Base-by-base conservation (phyloP, 768 basidiomycete genomes). In the Boletales sp. region DNA sequence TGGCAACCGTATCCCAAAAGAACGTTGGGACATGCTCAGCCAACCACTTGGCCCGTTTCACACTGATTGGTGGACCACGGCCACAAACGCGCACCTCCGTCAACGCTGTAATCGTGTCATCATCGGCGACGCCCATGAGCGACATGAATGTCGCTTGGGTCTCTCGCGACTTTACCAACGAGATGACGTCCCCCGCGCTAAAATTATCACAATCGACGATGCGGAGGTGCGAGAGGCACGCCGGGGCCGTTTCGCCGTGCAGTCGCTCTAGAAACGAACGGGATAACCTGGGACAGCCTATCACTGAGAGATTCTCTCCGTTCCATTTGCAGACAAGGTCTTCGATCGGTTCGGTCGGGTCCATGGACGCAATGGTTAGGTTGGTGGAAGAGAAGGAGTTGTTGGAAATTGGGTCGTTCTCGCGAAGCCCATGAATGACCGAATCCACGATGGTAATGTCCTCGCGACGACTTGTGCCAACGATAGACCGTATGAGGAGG, bases 131-230 rank as follows among this genome's bases (percentile, higher is more conserved):
- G n/a, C n/a, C 42, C 43, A 55, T 54, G 24, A 55, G 52, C 21
- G 43, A 48, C 34, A 27, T 31, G 8, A 30, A 40, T 13, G 24
- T 34, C 17, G 46, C 52, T 15, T 45, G 40, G 5, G 36, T 46
- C 19, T 29, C 32, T 7, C 44, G 53, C 8, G 54, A 55, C 11
- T 35, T 41, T 15, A 55, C 53, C 36, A 55, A 19, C 3, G 24
- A 15, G 18, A 45, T 35, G 30, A 45, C 30, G 12, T 50, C 47
- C 24, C 36, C 47, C 29, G 36, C 52, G 9, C 40, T 12, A 19
- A 54, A 44, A 18, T 48, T 36, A 19, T 45, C 52, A n/a, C 54
- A 54, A 12, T 55, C 54, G 18, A 41, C 27, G 37, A 55, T 45
- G 0, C 12, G 43, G 11, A 55, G 52, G 11, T 15, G 41, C 4